Evolutionary conservation across 352 stramenopile species (phyloP).

Genomic region (Phytophthora crassamura): DNA sequence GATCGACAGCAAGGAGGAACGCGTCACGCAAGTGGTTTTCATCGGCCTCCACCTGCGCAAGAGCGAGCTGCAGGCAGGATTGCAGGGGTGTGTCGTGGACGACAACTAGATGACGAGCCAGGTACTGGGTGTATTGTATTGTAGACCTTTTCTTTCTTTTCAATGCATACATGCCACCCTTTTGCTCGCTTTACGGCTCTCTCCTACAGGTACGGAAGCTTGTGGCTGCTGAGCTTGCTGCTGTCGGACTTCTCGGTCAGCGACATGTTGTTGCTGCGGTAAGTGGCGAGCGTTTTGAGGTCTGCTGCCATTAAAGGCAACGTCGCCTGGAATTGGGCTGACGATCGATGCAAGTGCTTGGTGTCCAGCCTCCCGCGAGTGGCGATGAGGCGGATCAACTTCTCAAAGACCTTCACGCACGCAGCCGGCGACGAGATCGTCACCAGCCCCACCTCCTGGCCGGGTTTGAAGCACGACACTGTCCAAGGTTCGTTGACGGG

Average conservation of each 20-base stretch:
- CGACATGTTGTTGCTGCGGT: constrained; percentile 14
- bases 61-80: constrained; percentile 39
- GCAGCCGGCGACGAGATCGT: constrained; percentile 30
- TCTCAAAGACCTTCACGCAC: constrained; percentile 63
- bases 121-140: constrained; percentile 1
- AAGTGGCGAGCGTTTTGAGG: neutral
- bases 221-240: constrained; percentile 21
- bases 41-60: constrained; percentile 69
- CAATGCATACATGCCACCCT: neutral
- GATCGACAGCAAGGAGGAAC: constrained; percentile 8
- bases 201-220: constrained; percentile 15
- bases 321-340: constrained; percentile 26
- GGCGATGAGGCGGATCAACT: constrained; percentile 57
- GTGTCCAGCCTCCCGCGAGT: constrained; percentile 38
- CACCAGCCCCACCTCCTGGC: constrained; percentile 38
- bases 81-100: constrained; percentile 47
- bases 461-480: constrained; percentile 24
- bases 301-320: constrained; percentile 28
- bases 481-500: constrained; percentile 36
- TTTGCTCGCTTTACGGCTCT: too few species aligned
- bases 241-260: constrained; percentile 19
- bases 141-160: neutral
- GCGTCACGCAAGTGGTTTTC: constrained; percentile 68
- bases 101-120: constrained; percentile 6
- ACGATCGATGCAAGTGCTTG: constrained; percentile 13